Percentiles rank a stretch among this genome's conserved stretches.
phyloP scores from a whole-genome alignment of 805 yeast genomes.

The Yamadazyma phyllophila region DNA sequence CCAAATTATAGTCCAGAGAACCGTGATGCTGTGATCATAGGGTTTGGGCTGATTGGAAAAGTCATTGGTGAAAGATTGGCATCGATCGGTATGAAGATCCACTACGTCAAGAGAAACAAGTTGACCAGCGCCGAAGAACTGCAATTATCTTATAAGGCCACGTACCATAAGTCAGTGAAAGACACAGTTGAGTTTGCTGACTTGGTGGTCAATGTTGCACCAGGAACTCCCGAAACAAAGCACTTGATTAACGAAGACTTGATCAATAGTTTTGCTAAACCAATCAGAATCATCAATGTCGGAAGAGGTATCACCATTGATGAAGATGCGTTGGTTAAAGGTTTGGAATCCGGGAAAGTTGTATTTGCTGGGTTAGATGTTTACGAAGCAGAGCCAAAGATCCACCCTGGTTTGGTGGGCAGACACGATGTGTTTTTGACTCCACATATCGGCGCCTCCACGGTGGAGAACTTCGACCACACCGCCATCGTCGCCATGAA shows the following conservation, averaged over 20 bases:
- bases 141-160: conserved; percentile 44
- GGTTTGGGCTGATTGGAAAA: conserved; percentile 75
- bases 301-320: conserved; percentile 74
- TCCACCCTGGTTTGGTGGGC: conserved; percentile 46
- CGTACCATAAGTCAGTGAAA: conserved; percentile 35
- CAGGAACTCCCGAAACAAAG: conserved; percentile 57
- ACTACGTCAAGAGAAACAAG: conserved; percentile 56
- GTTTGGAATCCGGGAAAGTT: conserved; percentile 57
- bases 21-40: conserved; percentile 61
- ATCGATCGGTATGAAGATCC: conserved; percentile 62
- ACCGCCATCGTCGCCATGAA: conserved; percentile 54
- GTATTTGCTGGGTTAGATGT: conserved; percentile 74
- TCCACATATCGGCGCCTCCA: conserved; percentile 74
- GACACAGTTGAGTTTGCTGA: conserved; percentile 45
- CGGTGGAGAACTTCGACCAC: conserved; percentile 50
- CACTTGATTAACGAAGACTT: conserved; percentile 51
- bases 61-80: conserved; percentile 55
- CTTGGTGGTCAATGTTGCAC: conserved; percentile 63
- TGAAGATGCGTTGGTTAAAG: conserved; percentile 62
- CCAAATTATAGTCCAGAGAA: conserved; percentile 50
- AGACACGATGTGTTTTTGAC: conserved; percentile 64
- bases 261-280: conserved; percentile 46
- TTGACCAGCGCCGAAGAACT: conserved; percentile 31
- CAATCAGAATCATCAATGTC: conserved; percentile 65
- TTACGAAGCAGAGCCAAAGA: conserved; percentile 59